Conservation (phyloP, 202 grass and related monocot genomes). For the Brachypodium distachyon region DNA sequence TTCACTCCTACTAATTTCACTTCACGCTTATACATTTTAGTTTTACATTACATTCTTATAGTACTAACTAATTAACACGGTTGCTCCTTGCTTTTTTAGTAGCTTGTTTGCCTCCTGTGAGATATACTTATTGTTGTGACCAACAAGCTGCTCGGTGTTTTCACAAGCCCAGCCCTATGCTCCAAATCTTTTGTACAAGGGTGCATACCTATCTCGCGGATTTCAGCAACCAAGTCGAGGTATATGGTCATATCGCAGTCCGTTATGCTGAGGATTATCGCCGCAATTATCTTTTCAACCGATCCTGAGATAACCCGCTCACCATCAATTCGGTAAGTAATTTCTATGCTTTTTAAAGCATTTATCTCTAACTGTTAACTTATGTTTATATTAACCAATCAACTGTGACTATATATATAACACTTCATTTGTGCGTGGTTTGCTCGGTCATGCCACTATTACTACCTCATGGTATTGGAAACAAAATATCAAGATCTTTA, state of each 20-base stretch:
- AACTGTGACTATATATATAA: too few relatives aligned
- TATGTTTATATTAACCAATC: background rate
- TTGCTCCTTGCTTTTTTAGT: background rate
- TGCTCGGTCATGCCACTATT: background rate
- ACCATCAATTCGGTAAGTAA: background rate
- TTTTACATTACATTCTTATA: background rate
- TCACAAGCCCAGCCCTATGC: background rate
- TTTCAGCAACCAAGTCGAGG: background rate
- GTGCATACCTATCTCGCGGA: background rate
- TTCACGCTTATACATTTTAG: too few relatives aligned
- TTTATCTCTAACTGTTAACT: background rate
- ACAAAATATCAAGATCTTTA: too few relatives aligned
- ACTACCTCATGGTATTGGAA: background rate
- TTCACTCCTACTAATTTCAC: too few relatives aligned
- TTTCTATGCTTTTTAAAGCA: background rate
- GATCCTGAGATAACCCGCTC: background rate
- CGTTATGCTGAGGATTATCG: background rate
- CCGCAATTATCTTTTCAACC: background rate
- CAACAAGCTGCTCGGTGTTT: background rate
- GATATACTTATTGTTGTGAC: background rate
- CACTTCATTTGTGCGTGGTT: too few relatives aligned
- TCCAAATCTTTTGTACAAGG: background rate
- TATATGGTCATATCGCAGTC: background rate
- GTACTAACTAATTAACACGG: background rate
- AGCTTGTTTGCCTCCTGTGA: background rate